Percentiles rank a stretch among this genome's conserved stretches.
phyloP scores from a whole-genome alignment of 176 grass and related monocot species.

The Otatea glauca region DNA sequence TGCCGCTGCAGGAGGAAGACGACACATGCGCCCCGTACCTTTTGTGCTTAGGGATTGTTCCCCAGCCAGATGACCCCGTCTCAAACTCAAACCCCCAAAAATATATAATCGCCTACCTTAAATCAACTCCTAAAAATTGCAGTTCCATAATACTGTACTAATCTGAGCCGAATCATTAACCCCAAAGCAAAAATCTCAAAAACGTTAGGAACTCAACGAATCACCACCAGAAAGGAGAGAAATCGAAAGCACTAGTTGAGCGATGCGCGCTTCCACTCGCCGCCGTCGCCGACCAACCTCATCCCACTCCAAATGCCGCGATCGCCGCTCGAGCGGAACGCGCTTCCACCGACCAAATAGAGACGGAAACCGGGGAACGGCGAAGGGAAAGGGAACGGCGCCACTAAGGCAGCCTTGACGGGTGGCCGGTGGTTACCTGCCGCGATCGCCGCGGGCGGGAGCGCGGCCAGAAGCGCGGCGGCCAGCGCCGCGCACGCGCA shows the following conservation, averaged over 20 bases:
- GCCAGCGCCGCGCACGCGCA: conserved; percentile 6
- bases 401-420: neutral
- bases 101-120: neutral
- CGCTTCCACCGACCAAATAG: neutral
- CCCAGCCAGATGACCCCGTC: neutral
- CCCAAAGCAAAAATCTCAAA: neutral
- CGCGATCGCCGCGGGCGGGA: conserved; percentile 53
- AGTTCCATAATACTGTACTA: neutral
- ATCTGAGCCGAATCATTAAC: neutral
- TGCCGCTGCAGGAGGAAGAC: neutral
- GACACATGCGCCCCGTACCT: conserved; percentile 8
- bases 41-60: neutral
- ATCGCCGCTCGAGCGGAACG: neutral
- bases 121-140: neutral
- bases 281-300: neutral
- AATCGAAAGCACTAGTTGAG: neutral
- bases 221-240: neutral
- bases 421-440: conserved; percentile 50
- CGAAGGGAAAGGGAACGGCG: neutral
- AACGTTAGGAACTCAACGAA: neutral
- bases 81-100: neutral
- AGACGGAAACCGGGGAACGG: neutral
- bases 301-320: neutral
- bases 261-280: neutral
- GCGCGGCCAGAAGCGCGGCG: conserved; percentile 12